Evolutionary conservation across 768 basidiomycete species (phyloP), one percentile per base, ranked within the genome.

Genomic region (Krasilnikovozyma curviuscula): DNA sequence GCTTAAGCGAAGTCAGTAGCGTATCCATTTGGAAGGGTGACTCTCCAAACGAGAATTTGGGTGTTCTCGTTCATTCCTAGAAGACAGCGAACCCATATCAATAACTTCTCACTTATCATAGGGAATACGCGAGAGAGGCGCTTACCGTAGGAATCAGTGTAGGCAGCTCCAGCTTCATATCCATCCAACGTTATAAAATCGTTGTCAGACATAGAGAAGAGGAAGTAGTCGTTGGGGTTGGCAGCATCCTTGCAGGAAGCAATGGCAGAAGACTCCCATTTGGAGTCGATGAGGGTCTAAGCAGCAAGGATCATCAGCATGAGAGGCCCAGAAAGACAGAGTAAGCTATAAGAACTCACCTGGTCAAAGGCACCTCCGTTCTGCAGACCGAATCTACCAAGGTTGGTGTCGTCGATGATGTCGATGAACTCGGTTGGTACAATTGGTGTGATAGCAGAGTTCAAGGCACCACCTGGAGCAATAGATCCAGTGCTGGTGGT

Each of bases 241-340:
- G 54, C 60, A 1, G 67, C 61, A 51, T 76, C 75, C 10, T 67
- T 58, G 18, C 69, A 69, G 0, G 77, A 70, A 3, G 73, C 76
- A 7, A 79, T 64, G 7, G 75, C 72, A 13, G 77, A 65, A 1
- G 73, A 74, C 56, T 80, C 78, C 76, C 77, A 80, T 63, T 79
- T 80, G 0, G 70, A 71, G 51, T 71, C 70, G 41, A 80, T 71
- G n/a, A 77, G 66, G 0, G 70, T 73, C 29, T 65, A n/a, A n/a
- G n/a, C n/a, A n/a, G n/a, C n/a, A n/a, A n/a, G n/a, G n/a, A n/a
- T n/a, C n/a, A n/a, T n/a, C n/a, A n/a, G n/a, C n/a, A n/a, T n/a
- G n/a, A n/a, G n/a, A n/a, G n/a, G n/a, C n/a, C n/a, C n/a, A n/a
- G n/a, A n/a, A n/a, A n/a, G n/a, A n/a, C n/a, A n/a, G n/a, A n/a